Evolutionary conservation across 495 filamentous ascomycete species (phyloP).

Genomic region (Chaetomium fimeti): DNA sequence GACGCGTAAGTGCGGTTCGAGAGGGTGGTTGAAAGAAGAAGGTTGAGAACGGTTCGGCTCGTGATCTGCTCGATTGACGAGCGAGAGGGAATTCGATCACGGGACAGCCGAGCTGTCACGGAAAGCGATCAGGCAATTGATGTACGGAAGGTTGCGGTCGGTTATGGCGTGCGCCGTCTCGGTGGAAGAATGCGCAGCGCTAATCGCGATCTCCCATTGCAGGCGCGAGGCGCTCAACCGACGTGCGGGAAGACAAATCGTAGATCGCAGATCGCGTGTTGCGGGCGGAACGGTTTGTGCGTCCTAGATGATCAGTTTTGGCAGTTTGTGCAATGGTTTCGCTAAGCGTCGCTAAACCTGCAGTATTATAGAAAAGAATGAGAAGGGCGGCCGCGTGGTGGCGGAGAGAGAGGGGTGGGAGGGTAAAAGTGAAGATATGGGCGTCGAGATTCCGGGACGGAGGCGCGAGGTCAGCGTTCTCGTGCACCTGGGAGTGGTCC

Average conservation of each 20-base stretch:
- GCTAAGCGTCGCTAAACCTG: constrained; percentile 25
- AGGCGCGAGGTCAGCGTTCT: constrained; percentile 30
- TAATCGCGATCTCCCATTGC: constrained; percentile 38
- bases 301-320: background rate
- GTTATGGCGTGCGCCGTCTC: constrained; percentile 21
- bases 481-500: constrained; percentile 8
- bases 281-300: constrained; percentile 17
- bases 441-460: constrained; percentile 25
- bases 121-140: background rate
- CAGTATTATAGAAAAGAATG: constrained; percentile 1
- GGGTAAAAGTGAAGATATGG: constrained; percentile 31
- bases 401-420: constrained; percentile 21
- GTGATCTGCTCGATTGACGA: background rate
- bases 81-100: background rate
- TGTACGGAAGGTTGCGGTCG: background rate
- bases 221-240: constrained; percentile 28
- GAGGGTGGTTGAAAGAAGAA: background rate
- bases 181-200: constrained; percentile 33
- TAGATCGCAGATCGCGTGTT: constrained; percentile 19
- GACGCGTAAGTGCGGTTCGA: too few relatives aligned
- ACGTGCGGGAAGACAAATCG: constrained; percentile 14
- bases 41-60: background rate
- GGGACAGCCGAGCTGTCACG: background rate
- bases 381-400: constrained; percentile 19
- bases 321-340: constrained; percentile 9